Percentiles rank a stretch among this genome's conserved stretches.
Evolutionary conservation across 176 grass and related monocot genomes (phyloP).

Genomic region (Lolium multiflorum): DNA sequence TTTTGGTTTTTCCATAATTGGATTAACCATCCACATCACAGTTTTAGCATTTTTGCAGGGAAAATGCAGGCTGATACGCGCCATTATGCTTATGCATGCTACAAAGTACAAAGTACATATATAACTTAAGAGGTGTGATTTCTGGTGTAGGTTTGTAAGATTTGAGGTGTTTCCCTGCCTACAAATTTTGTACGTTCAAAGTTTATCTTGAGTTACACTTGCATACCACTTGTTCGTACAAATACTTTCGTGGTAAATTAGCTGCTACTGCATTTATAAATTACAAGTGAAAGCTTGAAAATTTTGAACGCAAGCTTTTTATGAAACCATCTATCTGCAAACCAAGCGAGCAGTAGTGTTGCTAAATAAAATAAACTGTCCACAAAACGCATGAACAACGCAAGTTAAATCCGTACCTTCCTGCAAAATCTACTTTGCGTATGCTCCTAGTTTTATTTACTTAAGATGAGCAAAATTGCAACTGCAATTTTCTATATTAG

Average conservation of each 20-base stretch:
- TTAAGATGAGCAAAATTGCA: not conserved
- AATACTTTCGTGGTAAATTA: too few relatives aligned
- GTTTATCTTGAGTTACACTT: not conserved
- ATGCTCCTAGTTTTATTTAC: not conserved
- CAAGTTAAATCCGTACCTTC: constrained; percentile 26
- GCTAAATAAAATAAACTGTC: not conserved
- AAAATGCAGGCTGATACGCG: not conserved
- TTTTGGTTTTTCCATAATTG: not conserved
- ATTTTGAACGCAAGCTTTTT: not conserved
- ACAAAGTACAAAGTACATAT: not conserved
- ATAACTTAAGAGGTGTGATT: not conserved
- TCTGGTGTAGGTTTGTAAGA: not conserved
- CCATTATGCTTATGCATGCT: too few relatives aligned
- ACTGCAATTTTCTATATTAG: not conserved
- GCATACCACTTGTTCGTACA: not conserved
- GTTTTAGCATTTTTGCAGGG: not conserved
- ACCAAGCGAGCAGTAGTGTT: not conserved
- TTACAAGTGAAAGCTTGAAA: not conserved
- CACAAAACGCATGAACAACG: not conserved
- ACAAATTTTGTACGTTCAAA: not conserved
- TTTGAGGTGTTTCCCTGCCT: not conserved
- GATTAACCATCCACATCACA: not conserved
- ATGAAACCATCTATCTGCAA: not conserved
- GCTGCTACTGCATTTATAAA: too few relatives aligned
- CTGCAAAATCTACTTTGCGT: constrained; percentile 4